Conservation (phyloP, 2,329 filamentous ascomycete species). For the Bipolaris bicolor region DNA sequence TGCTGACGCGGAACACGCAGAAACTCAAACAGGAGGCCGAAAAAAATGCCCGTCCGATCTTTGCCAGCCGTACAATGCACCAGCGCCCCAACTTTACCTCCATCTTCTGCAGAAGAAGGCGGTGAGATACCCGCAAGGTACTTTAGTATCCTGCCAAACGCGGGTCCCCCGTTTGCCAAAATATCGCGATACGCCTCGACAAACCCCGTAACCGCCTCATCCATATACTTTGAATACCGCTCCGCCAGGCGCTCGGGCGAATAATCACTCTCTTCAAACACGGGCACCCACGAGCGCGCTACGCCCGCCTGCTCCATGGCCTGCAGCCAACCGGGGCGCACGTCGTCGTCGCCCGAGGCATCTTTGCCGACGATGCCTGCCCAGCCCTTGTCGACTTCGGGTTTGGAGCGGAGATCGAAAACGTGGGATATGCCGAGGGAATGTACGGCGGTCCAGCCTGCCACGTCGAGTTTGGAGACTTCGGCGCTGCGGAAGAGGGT, state of each 20-base stretch:
- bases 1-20: constrained; percentile 66
- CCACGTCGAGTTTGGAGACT: constrained; percentile 48
- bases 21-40: constrained; percentile 68
- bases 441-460: constrained; percentile 34
- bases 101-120: no score
- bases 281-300: constrained; percentile 65
- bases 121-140: constrained; percentile 57
- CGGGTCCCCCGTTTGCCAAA: constrained; percentile 58
- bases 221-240: constrained; percentile 66
- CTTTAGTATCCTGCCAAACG: constrained; percentile 65
- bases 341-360: constrained; percentile 42
- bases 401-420: constrained; percentile 70
- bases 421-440: constrained; percentile 66
- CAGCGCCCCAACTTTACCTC: constrained; percentile 57
- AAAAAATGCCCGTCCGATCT: constrained; percentile 75
- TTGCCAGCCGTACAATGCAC: constrained; percentile 80
- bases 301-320: constrained; percentile 48
- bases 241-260: constrained; percentile 67
- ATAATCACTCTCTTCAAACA: constrained; percentile 68
- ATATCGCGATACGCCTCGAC: constrained; percentile 69
- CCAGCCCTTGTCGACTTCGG: constrained; percentile 60
- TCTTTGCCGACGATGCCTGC: constrained; percentile 30
- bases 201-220: constrained; percentile 64
- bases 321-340: constrained; percentile 33
- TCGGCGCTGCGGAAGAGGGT: constrained; percentile 73